Conservation (phyloP, 1,284 basidiomycete genomes). For the Tranzscheliella williamsii region DNA sequence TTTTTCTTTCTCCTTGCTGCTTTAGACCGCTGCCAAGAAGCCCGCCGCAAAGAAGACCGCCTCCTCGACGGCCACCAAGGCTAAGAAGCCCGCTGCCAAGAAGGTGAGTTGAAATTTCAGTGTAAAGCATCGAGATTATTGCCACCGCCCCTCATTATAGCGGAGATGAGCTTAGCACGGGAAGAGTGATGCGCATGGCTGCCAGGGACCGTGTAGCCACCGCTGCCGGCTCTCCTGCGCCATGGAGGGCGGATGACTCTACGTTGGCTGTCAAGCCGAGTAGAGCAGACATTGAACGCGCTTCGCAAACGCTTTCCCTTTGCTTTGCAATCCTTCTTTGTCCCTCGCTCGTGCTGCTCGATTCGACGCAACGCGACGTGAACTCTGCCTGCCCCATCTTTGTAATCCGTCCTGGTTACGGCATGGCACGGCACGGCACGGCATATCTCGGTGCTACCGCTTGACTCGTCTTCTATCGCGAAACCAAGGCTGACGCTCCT, state of each 20-base stretch:
- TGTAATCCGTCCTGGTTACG: no score
- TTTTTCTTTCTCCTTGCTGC: not conserved
- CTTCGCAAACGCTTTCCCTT: slow-evolving; percentile 1
- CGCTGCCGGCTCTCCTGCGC: no score
- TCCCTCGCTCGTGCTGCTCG: no score
- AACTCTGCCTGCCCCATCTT: no score
- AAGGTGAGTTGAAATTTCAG: slow-evolving; percentile 32
- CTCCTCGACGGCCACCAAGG: slow-evolving; percentile 48
- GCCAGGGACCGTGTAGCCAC: no score
- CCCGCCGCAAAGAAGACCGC: slow-evolving; percentile 45
- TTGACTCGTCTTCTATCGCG: not conserved
- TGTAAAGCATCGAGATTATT: slow-evolving; percentile 7
- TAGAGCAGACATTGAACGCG: not conserved
- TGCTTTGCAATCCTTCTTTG: not conserved
- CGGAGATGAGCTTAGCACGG: no score
- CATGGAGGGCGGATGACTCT: no score
- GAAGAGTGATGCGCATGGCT: no score
- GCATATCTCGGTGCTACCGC: not conserved
- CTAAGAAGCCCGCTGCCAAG: slow-evolving; percentile 56
- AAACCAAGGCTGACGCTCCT: slow-evolving; percentile 43
- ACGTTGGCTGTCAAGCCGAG: no score
- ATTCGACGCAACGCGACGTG: slow-evolving; percentile 6
- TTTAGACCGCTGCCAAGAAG: slow-evolving; percentile 38
- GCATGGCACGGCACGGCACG: slow-evolving; percentile 3
- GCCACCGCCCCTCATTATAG: no score